phyloP scores from a whole-genome alignment of 257 asterid species.

The Solanum commersonii region DNA sequence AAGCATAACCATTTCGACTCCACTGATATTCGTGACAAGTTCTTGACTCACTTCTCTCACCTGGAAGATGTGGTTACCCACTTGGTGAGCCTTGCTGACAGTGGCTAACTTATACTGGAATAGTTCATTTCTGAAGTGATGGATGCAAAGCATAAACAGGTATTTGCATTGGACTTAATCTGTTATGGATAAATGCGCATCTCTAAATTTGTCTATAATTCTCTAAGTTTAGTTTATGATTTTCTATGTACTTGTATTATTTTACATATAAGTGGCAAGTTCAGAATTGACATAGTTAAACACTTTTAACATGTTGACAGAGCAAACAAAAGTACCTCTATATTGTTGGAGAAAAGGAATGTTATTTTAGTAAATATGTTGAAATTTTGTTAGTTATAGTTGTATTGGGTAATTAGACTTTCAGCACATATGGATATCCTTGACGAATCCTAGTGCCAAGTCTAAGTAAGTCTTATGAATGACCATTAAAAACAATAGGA shows the following conservation, averaged over 20 bases:
- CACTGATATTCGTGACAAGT: constrained; percentile 40
- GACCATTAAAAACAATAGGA: not conserved
- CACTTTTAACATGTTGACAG: too few species aligned
- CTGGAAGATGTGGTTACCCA: constrained; percentile 67
- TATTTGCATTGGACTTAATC: not conserved
- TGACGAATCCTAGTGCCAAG: not conserved
- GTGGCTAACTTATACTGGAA: constrained; percentile 9
- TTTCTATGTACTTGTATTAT: not conserved
- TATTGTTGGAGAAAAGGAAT: not conserved
- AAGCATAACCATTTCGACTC: constrained; percentile 38
- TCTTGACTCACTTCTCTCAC: constrained; percentile 51
- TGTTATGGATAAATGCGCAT: not conserved
- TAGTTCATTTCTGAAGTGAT: not conserved
- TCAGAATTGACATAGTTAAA: too few species aligned
- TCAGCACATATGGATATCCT: not conserved
- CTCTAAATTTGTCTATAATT: not conserved
- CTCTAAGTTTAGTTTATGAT: not conserved
- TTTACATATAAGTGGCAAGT: too few species aligned
- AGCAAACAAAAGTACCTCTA: not conserved
- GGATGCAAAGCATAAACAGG: not conserved
- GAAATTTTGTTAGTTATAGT: not conserved
- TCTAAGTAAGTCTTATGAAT: not conserved
- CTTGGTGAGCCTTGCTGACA: constrained; percentile 50
- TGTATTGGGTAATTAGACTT: not conserved
- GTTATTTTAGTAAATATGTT: not conserved